Conservation (phyloP, 2,329 filamentous ascomycete genomes). For the Exophiala alcalophila region DNA sequence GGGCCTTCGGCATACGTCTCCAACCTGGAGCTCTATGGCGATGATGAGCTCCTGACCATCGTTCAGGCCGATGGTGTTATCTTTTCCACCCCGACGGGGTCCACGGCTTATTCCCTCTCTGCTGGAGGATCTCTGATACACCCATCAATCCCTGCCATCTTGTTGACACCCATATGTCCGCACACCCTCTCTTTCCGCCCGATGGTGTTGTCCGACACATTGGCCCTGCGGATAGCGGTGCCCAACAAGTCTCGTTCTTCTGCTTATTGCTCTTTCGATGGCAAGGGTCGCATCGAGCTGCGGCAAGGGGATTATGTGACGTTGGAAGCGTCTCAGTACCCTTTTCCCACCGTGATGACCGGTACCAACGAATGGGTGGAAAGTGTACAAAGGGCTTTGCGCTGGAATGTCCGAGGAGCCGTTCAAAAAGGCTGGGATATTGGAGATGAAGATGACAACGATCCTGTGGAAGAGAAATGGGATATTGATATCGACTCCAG, state of each 20-base stretch:
- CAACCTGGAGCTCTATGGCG: slow-evolving; percentile 91
- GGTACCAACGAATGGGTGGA: slow-evolving; percentile 94
- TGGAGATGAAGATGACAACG: slow-evolving; percentile 38
- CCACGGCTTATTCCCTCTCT: slow-evolving; percentile 92
- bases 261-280: slow-evolving; percentile 95
- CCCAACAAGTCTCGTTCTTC: slow-evolving; percentile 82
- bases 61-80: slow-evolving; percentile 97
- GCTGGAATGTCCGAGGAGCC: slow-evolving; percentile 92
- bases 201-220: slow-evolving; percentile 94
- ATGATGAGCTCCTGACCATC: slow-evolving; percentile 90
- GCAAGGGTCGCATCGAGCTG: slow-evolving; percentile 91
- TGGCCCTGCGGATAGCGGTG: slow-evolving; percentile 84
- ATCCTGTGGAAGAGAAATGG: slow-evolving; percentile 63
- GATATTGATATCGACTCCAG: slow-evolving; percentile 83
- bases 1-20: slow-evolving; percentile 96
- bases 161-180: slow-evolving; percentile 94
- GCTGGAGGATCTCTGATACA: slow-evolving; percentile 94
- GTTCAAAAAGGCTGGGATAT: slow-evolving; percentile 80
- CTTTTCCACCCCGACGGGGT: slow-evolving; percentile 91
- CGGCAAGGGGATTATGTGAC: slow-evolving; percentile 93
- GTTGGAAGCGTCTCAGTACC: slow-evolving; percentile 92
- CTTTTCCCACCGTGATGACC: slow-evolving; percentile 92
- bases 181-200: slow-evolving; percentile 95
- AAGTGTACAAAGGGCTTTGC: slow-evolving; percentile 82
- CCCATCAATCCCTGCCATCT: slow-evolving; percentile 92